Base-by-base conservation (phyloP, 352 stramenopile genomes). In the Elongisporangium undulatum region DNA sequence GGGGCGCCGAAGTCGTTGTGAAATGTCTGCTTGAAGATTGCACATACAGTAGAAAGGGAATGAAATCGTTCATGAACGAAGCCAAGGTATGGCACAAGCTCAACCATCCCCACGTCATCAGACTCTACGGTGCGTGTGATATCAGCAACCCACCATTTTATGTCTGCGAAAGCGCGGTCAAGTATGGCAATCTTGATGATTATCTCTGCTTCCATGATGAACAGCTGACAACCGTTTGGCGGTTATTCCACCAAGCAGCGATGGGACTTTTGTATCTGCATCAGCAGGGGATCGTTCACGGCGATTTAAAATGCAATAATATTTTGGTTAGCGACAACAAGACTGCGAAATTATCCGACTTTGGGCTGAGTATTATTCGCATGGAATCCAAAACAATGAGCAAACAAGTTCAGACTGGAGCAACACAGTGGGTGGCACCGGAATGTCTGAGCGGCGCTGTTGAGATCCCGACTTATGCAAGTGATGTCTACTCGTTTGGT, bases 91-190 rank as follows among this genome's bases (percentile, higher is more conserved):
- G 67, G 63, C 67, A 71, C n/a, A 69, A 61, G 16, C 49, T 74
- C 39, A 67, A 69, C 24, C 67, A 74, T 39, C 69, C 63, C 23
- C 70, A 74, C 53, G 53, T 74, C 50, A 68, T 71, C 7, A 74
- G 71, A 17, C 21, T 74, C 9, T 74, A 74, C 38, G 67, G 67
- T 1, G 67, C 66, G 19, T 74, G 67, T 34, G 66, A 68, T 12
- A 56, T 62, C 41, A 63, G 59, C 24, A 17, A 22, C 2, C 59
- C 70, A 29, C 64, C 64, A 22, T 71, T 74, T 20, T 71, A 71
- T 22, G 67, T 74, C 2, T 70, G 59, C 60, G 67, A 74, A 23
- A 52, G 58, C 57, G 63, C 67, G n/a, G n/a, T n/a, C n/a, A n/a
- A n/a, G n/a, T n/a, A n/a, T n/a, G n/a, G n/a, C n/a, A n/a, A n/a